Conservation (phyloP, 2,329 filamentous ascomycete genomes). For the Coniochaeta sp. region DNA sequence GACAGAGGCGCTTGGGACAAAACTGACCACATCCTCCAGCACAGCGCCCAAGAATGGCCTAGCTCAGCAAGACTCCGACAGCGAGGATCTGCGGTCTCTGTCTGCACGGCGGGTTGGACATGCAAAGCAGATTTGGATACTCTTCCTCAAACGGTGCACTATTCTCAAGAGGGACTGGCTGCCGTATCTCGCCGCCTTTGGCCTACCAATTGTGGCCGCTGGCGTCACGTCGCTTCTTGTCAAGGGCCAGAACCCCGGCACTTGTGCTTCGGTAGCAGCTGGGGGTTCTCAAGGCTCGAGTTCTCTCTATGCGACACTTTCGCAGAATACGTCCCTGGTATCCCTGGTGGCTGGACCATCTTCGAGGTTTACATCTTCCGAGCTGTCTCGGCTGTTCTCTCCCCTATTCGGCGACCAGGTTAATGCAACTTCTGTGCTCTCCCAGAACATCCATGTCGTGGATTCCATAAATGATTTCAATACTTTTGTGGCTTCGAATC, state of each 20-base stretch:
- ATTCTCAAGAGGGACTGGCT: conserved; percentile 74
- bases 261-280: conserved; percentile 39
- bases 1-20: conserved; percentile 33
- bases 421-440: neutral
- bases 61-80: conserved; percentile 16
- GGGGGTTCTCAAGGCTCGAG: conserved; percentile 18
- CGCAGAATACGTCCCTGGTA: too few relatives aligned
- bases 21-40: conserved; percentile 12
- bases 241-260: conserved; percentile 40
- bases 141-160: conserved; percentile 71
- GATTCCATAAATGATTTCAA: conserved; percentile 63
- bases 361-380: conserved; percentile 31
- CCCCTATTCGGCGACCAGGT: conserved; percentile 22
- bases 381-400: conserved; percentile 44
- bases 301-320: too few relatives aligned
- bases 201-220: conserved; percentile 73
- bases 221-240: conserved; percentile 74
- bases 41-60: conserved; percentile 5
- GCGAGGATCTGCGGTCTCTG: conserved; percentile 45
- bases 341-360: too few relatives aligned
- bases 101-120: conserved; percentile 65
- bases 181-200: conserved; percentile 64
- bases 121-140: conserved; percentile 57
- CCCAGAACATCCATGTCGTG: conserved; percentile 27
- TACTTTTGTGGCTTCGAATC: conserved; percentile 35